Percentiles rank a stretch among this genome's conserved stretches.
phyloP scores from a whole-genome alignment of 2,329 filamentous ascomycete genomes.

The Aspergillus sp. region DNA sequence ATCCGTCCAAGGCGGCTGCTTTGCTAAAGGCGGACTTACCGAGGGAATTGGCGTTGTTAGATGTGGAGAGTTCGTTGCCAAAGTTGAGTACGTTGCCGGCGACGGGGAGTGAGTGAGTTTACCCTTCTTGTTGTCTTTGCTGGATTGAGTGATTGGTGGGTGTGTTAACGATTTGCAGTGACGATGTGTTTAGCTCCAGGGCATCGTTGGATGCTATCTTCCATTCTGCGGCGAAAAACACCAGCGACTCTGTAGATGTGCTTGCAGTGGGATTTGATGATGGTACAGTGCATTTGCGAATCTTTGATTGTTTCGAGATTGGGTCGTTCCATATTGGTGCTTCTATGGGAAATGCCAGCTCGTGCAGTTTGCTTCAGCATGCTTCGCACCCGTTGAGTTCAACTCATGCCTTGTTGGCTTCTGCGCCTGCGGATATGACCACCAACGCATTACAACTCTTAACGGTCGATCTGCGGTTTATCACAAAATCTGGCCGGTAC shows the following conservation, averaged over 20 bases:
- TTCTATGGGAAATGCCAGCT: conserved; percentile 30
- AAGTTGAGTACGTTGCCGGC: conserved; percentile 66
- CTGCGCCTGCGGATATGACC: conserved; percentile 24
- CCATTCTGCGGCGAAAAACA: conserved; percentile 53
- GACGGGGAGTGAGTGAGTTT: conserved; percentile 51
- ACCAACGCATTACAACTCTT: conserved; percentile 50
- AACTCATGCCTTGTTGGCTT: conserved; percentile 65
- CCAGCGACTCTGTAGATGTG: conserved; percentile 70
- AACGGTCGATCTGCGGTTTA: conserved; percentile 75
- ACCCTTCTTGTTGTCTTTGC: neutral
- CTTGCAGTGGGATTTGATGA: conserved; percentile 67
- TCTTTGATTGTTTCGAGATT: conserved; percentile 79
- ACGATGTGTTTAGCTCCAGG: conserved; percentile 61
- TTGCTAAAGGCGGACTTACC: conserved; percentile 55
- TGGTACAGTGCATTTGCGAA: conserved; percentile 66
- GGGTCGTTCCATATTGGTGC: conserved; percentile 47
- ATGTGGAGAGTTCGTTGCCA: conserved; percentile 68
- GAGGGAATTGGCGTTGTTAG: conserved; percentile 63
- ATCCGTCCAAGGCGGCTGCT: conserved; percentile 29
- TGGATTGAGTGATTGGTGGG: too few species aligned
- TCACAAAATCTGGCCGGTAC: conserved; percentile 66
- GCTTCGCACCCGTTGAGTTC: conserved; percentile 66
- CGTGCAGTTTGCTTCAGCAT: conserved; percentile 49
- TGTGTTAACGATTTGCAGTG: conserved; percentile 27
- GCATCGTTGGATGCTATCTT: conserved; percentile 65